Base-by-base conservation (phyloP, 345 rosid species). In the Nephelium lappaceum region DNA sequence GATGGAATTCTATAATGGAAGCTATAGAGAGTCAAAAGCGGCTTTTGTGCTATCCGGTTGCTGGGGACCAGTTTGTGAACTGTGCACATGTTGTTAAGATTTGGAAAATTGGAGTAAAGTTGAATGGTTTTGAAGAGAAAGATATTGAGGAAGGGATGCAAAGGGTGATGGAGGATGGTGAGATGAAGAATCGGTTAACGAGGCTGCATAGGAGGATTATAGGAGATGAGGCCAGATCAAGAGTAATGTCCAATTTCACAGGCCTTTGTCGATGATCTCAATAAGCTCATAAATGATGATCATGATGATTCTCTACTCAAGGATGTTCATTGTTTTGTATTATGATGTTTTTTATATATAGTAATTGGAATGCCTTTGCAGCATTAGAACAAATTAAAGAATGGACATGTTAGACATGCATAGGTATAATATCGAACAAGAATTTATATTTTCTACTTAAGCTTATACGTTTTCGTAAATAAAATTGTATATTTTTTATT, bases 1-100 rank as follows among this genome's bases (percentile, higher is more conserved):
- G 97, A 7, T 94, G 98, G 98, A 94, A 94, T 78, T 94, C 98
- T 2, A 91, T 89, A 0, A 75, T 87, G 87, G 98, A 91, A 80
- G 97, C 91, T 6, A 78, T 91, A 8, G 81, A 82, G 43, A 86
- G 86, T 77, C 77, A 66, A 8, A 85, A 84, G 62, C 81, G 82
- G 47, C 83, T 93, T 23, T 31, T 94, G 41, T 94, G 98, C 78
- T 91, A 86, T 72, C 96, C 98, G 0, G 84, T 94, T 0, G 97
- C 93, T 0, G 98, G 97, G 10, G 96, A 94, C 69, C 98, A 94
- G 80, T 93, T 90, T 65, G 77, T 93, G 41, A 94, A 94, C 45
- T 94, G 94, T 60, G 85, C 67, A 18, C 88, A 85, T 74, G 83
- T 93, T 8, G 93, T 85, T 27, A 72, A 91, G 18, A 84, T 83